These are phyloP conservation scores for Calonectria hawksworthii DNA, from an alignment of 2,329 filamentous ascomycete genomes.

Conservation along the genomic window DNA sequence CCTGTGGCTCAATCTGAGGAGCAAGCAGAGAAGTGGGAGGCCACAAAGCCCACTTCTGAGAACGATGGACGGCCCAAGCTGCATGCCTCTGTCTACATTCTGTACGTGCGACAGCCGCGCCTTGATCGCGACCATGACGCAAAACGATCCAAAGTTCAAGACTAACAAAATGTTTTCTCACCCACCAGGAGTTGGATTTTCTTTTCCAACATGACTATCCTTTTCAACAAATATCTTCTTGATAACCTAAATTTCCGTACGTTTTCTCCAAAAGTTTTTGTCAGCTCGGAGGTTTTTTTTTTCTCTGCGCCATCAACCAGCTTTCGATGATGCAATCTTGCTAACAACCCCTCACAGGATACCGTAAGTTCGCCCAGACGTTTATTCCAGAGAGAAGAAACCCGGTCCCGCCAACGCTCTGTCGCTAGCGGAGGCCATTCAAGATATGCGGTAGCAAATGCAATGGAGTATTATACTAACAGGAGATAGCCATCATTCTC, in stretches of 20 bases:
- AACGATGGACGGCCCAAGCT: constrained; percentile 22
- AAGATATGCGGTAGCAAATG: neutral
- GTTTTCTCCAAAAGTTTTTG: constrained; percentile 48
- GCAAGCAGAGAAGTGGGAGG: constrained; percentile 19
- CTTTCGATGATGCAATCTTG: neutral
- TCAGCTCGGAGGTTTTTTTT: neutral
- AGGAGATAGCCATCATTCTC: constrained; percentile 65
- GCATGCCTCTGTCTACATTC: constrained; percentile 24
- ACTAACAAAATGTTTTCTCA: constrained; percentile 28
- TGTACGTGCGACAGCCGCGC: constrained; percentile 14
- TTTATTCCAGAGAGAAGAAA: neutral
- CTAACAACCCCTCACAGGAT: constrained; percentile 44
- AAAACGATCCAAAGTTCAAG: neutral
- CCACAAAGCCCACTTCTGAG: neutral
- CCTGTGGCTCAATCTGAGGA: constrained; percentile 24
- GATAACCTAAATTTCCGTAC: constrained; percentile 81
- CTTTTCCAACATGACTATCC: constrained; percentile 85
- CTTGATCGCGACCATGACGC: neutral
- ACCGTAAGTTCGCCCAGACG: constrained; percentile 46
- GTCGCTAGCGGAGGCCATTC: neutral
- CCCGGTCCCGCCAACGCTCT: neutral
- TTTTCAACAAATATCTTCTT: constrained; percentile 94
- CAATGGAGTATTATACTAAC: neutral
- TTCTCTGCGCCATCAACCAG: neutral
- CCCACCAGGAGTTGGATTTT: constrained; percentile 79